phyloP scores from a whole-genome alignment of 2,329 filamentous ascomycete species.

The Dactylellina drechsleri region DNA sequence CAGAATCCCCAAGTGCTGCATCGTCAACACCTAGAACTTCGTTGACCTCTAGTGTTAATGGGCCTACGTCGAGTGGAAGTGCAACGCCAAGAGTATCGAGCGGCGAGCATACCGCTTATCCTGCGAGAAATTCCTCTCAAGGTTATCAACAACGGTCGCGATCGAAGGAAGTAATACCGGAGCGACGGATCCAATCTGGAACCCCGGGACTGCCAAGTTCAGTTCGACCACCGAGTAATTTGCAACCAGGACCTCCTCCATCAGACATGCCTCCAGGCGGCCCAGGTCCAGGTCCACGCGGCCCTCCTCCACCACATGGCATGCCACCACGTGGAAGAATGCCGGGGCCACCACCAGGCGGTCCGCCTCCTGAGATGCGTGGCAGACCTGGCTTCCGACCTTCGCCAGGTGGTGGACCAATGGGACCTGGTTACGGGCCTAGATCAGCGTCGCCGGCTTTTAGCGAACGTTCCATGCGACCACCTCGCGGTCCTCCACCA shows the following conservation, averaged over 20 bases:
- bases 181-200: slow-evolving; percentile 24
- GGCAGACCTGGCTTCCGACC: slow-evolving; percentile 43
- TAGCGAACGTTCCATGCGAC: slow-evolving; percentile 49
- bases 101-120: slow-evolving; percentile 35
- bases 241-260: slow-evolving; percentile 5
- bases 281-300: background rate
- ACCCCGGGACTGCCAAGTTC: slow-evolving; percentile 17
- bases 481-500: slow-evolving; percentile 28
- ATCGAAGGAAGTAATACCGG: slow-evolving; percentile 24
- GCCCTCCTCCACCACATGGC: slow-evolving; percentile 14
- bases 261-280: slow-evolving; percentile 1
- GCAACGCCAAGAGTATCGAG: slow-evolving; percentile 27
- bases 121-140: slow-evolving; percentile 35
- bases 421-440: slow-evolving; percentile 48
- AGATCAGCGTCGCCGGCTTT: slow-evolving; percentile 46
- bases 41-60: slow-evolving; percentile 31
- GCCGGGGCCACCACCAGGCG: slow-evolving; percentile 20
- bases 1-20: slow-evolving; percentile 32
- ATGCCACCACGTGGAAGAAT: slow-evolving; percentile 31
- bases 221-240: slow-evolving; percentile 19
- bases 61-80: slow-evolving; percentile 11
- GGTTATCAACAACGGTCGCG: slow-evolving; percentile 31
- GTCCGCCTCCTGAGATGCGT: slow-evolving; percentile 23
- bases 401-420: slow-evolving; percentile 23
- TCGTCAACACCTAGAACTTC: slow-evolving; percentile 45